Base-by-base conservation (phyloP, 257 asterid species). In the Nicotiana noctiflora region DNA sequence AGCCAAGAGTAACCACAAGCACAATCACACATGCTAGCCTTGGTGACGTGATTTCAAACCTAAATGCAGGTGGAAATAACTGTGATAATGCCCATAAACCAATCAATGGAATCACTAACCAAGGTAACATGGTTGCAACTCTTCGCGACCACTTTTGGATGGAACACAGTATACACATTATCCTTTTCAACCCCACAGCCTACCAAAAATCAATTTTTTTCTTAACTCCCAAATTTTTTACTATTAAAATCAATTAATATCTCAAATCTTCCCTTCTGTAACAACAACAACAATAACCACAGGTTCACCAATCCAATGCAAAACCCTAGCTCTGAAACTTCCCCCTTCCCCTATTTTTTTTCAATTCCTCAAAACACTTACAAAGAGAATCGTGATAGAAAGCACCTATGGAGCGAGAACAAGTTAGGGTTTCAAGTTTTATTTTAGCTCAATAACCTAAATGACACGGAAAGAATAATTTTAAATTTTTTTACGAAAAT, bases 141-240 rank as follows among this genome's bases (percentile, higher is more conserved):
- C 92, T 90, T 82, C 98, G 88, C 40, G 99, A 93, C 96, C 97
- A 94, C 94, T 89, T 94, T 89, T 94, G 98, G 92, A 94, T 88
- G 85, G 91, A 93, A 76, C 99, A 96, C 64, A 96, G 92, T 96
- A 96, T 96, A 89, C 99, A 96, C 99, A 96, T 96, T 93, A 93
- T 95, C 97, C 92, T 89, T 90, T 85, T 74, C 78, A 84, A 65
- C 87, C 88, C 88, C 89, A 32, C 88, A 72, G 80, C 6, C 62
- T 64, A 65, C 25, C 66, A 83, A 61, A 32, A 57, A 63, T 32
- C 70, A 53, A 77, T 0, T 40, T 8, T 40, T 53, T 82, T 31
- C 76, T 46, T 67, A 31, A 12, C 52, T 61, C 46, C 23, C 76
- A 5, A 44, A 70, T 67, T 49, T 1, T 40, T 40, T 29, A n/a